Evolutionary conservation across 257 asterid species (phyloP).

Genomic region (Solanum paucissectum): DNA sequence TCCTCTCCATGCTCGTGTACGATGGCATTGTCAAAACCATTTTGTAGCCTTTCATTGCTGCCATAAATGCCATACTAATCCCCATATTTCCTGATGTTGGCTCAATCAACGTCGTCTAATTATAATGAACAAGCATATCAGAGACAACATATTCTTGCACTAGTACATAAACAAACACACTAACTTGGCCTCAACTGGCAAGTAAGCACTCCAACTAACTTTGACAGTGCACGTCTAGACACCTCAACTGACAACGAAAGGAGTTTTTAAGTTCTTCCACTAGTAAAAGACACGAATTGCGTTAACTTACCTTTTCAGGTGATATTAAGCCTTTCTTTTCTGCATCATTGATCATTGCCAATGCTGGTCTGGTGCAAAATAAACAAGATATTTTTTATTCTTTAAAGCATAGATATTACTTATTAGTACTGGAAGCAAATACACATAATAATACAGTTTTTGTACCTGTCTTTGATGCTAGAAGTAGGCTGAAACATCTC

Average conservation of each 20-base stretch:
- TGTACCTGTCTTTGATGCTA: constrained; percentile 93
- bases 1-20: constrained; percentile 87
- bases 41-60: constrained; percentile 93
- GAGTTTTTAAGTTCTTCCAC: neutral
- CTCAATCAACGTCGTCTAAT: constrained; percentile 82
- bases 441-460: neutral
- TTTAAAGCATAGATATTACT: neutral
- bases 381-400: neutral
- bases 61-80: constrained; percentile 94
- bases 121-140: neutral
- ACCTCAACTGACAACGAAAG: neutral
- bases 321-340: constrained; percentile 77
- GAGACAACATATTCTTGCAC: neutral
- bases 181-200: too few relatives aligned
- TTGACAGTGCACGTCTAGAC: neutral
- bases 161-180: neutral
- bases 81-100: constrained; percentile 99
- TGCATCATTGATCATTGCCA: constrained; percentile 81
- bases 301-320: constrained; percentile 57
- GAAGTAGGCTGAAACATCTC: constrained; percentile 99
- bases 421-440: neutral
- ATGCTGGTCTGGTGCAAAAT: constrained; percentile 52
- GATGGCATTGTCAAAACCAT: constrained; percentile 99
- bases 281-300: neutral
- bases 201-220: neutral